Percentiles rank a stretch among this genome's conserved stretches.
phyloP scores from a whole-genome alignment of 805 yeast species.

The Wickerhamomyces hampshirensis region DNA sequence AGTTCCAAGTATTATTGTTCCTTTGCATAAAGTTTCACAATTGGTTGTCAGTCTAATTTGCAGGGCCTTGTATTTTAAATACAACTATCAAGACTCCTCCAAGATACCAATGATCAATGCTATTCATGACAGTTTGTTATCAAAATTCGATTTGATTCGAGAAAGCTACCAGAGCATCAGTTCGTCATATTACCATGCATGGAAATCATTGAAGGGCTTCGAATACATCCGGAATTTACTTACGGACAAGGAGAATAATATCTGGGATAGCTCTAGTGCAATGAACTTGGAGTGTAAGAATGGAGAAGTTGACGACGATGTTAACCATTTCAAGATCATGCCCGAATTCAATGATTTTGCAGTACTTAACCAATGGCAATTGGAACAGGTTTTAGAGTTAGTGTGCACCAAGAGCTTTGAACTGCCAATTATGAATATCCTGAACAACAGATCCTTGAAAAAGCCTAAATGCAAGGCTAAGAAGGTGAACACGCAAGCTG shows the following conservation, averaged over 20 bases:
- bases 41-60: slow-evolving; percentile 14
- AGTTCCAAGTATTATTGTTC: slow-evolving; percentile 16
- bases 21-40: slow-evolving; percentile 20
- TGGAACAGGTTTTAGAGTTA: slow-evolving; percentile 16
- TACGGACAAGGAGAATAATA: slow-evolving; percentile 24
- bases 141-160: slow-evolving; percentile 27
- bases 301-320: slow-evolving; percentile 5
- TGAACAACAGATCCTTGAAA: slow-evolving; percentile 6
- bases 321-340: slow-evolving; percentile 19
- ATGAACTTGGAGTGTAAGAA: slow-evolving; percentile 18
- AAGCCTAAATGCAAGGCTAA: not conserved
- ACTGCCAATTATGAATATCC: slow-evolving; percentile 10
- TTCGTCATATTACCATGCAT: slow-evolving; percentile 55
- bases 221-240: slow-evolving; percentile 35
- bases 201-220: slow-evolving; percentile 55
- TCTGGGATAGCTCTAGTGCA: slow-evolving; percentile 22
- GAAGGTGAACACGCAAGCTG: not conserved
- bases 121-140: slow-evolving; percentile 20
- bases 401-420: slow-evolving; percentile 13
- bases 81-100: slow-evolving; percentile 13
- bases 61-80: slow-evolving; percentile 27
- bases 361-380: slow-evolving; percentile 17
- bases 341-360: slow-evolving; percentile 24
- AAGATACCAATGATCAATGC: slow-evolving; percentile 10
- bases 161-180: slow-evolving; percentile 40